A percentile compares a stretch with the other conserved stretches of the same genome.
These are phyloP conservation scores for Aspergillus tanneri DNA, from an alignment of 2,329 filamentous ascomycete genomes.

Conservation along the genomic window DNA sequence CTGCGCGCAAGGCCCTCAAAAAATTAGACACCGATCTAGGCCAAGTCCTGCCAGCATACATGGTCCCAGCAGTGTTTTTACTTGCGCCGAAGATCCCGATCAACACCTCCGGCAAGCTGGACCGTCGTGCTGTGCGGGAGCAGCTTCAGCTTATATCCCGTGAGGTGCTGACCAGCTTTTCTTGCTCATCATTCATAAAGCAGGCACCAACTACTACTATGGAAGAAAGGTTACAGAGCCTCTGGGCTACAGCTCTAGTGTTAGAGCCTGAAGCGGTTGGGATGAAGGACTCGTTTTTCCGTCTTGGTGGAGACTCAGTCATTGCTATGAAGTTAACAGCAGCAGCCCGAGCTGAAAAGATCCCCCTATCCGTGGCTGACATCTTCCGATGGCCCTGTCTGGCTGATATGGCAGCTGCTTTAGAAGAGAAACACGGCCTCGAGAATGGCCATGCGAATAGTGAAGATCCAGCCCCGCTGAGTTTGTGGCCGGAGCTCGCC, in stretches of 20 bases:
- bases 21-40: background rate
- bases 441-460: no score
- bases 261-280: conserved; percentile 3
- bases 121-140: conserved; percentile 31
- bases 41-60: conserved; percentile 20
- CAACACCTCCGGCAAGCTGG: conserved; percentile 23
- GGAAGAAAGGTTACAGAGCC: conserved; percentile 3
- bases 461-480: no score
- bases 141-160: conserved; percentile 8
- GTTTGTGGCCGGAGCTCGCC: conserved; percentile 4
- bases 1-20: no score
- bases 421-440: no score
- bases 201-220: conserved; percentile 10
- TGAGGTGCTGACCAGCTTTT: conserved; percentile 3
- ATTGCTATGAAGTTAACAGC: conserved; percentile 14
- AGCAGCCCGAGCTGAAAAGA: background rate
- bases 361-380: conserved; percentile 8
- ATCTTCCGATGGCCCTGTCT: conserved; percentile 10
- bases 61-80: conserved; percentile 25
- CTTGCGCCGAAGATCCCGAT: conserved; percentile 19
- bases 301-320: conserved; percentile 14
- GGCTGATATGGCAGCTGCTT: conserved; percentile 9
- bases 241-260: conserved; percentile 9
- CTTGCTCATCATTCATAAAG: conserved; percentile 1
- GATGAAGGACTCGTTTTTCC: conserved; percentile 9